Evolutionary conservation across 768 basidiomycete species (phyloP), one percentile per base, ranked within the genome.

Genomic region (Dentipellis sp.): DNA sequence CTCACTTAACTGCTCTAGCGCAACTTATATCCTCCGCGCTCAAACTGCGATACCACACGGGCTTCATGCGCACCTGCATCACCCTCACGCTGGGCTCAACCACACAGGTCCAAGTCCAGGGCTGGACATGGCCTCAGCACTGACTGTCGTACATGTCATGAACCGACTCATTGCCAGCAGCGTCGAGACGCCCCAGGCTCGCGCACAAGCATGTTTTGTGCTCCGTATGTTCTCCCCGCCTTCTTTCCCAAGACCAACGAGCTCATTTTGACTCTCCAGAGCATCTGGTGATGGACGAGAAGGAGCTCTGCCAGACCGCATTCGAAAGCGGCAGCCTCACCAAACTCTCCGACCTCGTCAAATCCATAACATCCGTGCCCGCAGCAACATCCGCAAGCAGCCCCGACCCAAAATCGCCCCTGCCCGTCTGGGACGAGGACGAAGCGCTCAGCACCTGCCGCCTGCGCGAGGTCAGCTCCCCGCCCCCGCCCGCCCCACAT

Each of bases 181-280:
- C 1, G 60, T 66, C 6, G 78, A 82, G 50, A 64, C 69, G 21
- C 66, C 73, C 3, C 67, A 69, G 47, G 76, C 68, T 16, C 75
- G 79, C 36, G 82, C 81, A 1, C 85, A 79, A 65, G 84, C 88
- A 0, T 91, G 90, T 65, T 88, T 87, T 64, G 78, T 86, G 14
- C 69, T 95, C 0, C 83, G 89, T 92, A 57, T 12, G 83, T 75
- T 14, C 17, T 10, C 40, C 35, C 46, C 34, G 9, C 39, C 45
- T 51, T n/a, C 29, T n/a, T 38, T 38, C 47, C 42, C 52, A 52
- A 35, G 35, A 16, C 3, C 6, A 14, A 36, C 34, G 37, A 34
- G 56, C 38, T 52, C 36, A 50, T 38, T 10, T 23, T 14, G 0
- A 47, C n/a, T 29, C 2, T 36, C 14, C 55, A 82, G 86, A 84